These are phyloP conservation scores for Calonectria pteridis DNA, from an alignment of 2,329 filamentous ascomycete genomes.

Conservation along the genomic window DNA sequence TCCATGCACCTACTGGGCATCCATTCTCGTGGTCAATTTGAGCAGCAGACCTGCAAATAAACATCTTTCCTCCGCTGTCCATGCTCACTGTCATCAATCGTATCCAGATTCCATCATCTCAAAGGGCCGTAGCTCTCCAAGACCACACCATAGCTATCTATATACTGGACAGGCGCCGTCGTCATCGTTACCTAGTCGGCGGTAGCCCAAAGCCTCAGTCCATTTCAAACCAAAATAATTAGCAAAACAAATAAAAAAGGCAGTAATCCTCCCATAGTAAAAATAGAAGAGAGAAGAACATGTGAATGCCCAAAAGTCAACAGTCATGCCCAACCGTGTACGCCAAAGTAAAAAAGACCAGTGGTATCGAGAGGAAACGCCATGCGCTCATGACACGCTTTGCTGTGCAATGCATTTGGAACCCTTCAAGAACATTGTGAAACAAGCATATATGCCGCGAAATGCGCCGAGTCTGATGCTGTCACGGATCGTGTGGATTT, in stretches of 20 bases:
- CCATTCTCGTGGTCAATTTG: constrained; percentile 39
- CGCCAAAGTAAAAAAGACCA: constrained; percentile 49
- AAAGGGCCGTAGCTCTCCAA: constrained; percentile 29
- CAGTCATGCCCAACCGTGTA: constrained; percentile 42
- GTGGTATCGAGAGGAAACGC: constrained; percentile 61
- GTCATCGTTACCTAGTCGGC: constrained; percentile 31
- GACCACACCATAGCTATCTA: constrained; percentile 42
- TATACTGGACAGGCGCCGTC: constrained; percentile 38
- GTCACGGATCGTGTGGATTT: constrained; percentile 34
- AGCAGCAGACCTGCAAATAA: constrained; percentile 36
- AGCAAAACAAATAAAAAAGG: constrained; percentile 33
- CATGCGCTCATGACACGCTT: constrained; percentile 56
- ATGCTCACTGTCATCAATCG: constrained; percentile 44
- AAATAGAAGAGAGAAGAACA: constrained; percentile 30
- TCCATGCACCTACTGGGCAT: constrained; percentile 15
- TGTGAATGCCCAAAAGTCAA: constrained; percentile 38
- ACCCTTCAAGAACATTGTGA: constrained; percentile 46
- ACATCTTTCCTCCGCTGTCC: constrained; percentile 25
- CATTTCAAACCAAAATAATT: constrained; percentile 28
- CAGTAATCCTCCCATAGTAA: constrained; percentile 24
- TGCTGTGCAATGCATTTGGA: constrained; percentile 57
- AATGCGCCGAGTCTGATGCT: constrained; percentile 43
- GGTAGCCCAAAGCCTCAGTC: constrained; percentile 5
- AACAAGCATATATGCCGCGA: constrained; percentile 45
- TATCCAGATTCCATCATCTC: constrained; percentile 41